A percentile compares a stretch with the other conserved stretches of the same genome.
Conservation (phyloP, 1,139 yeast genomes). For the Keqinozyma sinolaborantium region DNA sequence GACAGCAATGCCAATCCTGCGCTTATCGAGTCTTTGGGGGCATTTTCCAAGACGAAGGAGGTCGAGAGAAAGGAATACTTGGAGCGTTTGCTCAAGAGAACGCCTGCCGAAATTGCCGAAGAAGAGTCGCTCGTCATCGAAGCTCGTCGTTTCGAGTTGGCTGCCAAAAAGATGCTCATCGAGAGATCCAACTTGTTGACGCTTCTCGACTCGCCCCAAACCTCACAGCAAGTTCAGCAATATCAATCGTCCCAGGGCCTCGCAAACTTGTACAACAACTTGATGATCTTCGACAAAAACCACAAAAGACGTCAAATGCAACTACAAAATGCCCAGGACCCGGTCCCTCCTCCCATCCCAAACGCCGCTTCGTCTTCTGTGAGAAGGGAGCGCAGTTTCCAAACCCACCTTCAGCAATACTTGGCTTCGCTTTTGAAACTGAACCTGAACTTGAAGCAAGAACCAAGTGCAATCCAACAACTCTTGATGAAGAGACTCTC, state of each 20-base stretch:
- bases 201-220: constrained; percentile 83
- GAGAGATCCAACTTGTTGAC: constrained; percentile 81
- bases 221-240: constrained; percentile 72
- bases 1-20: constrained; percentile 47
- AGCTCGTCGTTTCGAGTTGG: constrained; percentile 87
- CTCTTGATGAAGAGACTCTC: constrained; percentile 56
- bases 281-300: constrained; percentile 73
- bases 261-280: constrained; percentile 76
- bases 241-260: constrained; percentile 87
- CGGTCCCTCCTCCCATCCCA: constrained; percentile 59
- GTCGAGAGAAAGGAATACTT: constrained; percentile 76
- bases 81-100: constrained; percentile 69
- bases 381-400: constrained; percentile 50
- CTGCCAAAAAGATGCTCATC: constrained; percentile 82
- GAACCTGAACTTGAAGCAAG: constrained; percentile 30
- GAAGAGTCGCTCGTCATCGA: constrained; percentile 93
- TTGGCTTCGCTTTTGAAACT: constrained; percentile 37
- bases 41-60: constrained; percentile 68
- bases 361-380: constrained; percentile 51
- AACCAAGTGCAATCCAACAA: constrained; percentile 38
- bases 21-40: constrained; percentile 44
- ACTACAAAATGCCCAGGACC: constrained; percentile 45
- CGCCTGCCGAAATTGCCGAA: constrained; percentile 97
- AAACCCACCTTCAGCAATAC: constrained; percentile 47
- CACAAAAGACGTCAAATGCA: constrained; percentile 40